Evolutionary conservation across 2,329 filamentous ascomycete genomes (phyloP).

Genomic region (Curvularia eragrostidis): DNA sequence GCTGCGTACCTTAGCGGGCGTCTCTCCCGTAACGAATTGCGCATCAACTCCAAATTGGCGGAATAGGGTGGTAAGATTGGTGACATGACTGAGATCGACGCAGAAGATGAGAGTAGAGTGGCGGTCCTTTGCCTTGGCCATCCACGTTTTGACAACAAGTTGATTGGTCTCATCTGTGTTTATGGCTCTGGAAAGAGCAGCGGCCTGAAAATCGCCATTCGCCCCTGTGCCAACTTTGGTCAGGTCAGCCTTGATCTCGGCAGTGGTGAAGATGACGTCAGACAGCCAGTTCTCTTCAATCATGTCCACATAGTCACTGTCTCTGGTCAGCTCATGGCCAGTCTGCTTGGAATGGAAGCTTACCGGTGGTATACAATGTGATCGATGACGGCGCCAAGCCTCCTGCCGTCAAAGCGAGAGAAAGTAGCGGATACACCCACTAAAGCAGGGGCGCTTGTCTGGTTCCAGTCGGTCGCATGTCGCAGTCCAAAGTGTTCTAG

Average conservation of each 20-base stretch:
- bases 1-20: constrained; percentile 70
- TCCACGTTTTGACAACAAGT: constrained; percentile 84
- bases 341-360: constrained; percentile 4
- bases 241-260: constrained; percentile 81
- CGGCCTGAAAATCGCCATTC: constrained; percentile 79
- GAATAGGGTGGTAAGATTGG: constrained; percentile 76
- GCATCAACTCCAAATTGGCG: constrained; percentile 81
- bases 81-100: constrained; percentile 85
- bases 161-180: constrained; percentile 84
- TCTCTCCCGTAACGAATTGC: constrained; percentile 84
- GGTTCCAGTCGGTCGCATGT: constrained; percentile 51
- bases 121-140: constrained; percentile 73
- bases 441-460: constrained; percentile 58
- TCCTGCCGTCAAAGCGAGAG: constrained; percentile 82
- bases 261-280: constrained; percentile 92
- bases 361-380: constrained; percentile 92
- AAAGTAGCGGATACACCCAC: constrained; percentile 89
- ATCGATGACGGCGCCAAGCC: constrained; percentile 83
- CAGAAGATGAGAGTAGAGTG: constrained; percentile 94
- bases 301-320: constrained; percentile 74
- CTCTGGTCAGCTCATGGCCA: constrained; percentile 4
- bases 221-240: constrained; percentile 68
- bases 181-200: constrained; percentile 79
- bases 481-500: constrained; percentile 80
- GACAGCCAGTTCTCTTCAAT: constrained; percentile 91